Percentiles rank a stretch among this genome's conserved stretches.
Conservation (phyloP, 306 rosid species). For the Vigna nakashimae region DNA sequence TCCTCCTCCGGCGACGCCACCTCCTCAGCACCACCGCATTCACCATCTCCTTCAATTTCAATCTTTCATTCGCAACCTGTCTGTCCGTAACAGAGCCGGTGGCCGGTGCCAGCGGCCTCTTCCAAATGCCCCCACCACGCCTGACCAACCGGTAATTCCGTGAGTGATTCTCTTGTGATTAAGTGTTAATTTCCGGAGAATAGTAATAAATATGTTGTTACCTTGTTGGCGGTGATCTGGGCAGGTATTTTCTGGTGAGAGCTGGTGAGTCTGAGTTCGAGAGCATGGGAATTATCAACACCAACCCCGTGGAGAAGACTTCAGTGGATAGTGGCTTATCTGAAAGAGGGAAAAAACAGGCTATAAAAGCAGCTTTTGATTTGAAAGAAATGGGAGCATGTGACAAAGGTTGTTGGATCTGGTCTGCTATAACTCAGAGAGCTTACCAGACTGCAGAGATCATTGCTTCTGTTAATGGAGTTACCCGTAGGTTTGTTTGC, state of each 20-base stretch:
- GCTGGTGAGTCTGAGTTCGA: conserved; percentile 94
- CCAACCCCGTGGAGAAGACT: conserved; percentile 89
- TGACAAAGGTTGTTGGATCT: conserved; percentile 87
- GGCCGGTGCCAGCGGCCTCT: conserved; percentile 61
- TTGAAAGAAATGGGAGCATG: conserved; percentile 87
- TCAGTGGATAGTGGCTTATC: conserved; percentile 87
- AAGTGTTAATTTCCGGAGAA: too few relatives aligned
- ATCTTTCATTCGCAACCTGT: conserved; percentile 6
- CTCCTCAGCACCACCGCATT: conserved; percentile 47
- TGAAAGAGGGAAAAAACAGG: conserved; percentile 80
- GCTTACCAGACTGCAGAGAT: conserved; percentile 97
- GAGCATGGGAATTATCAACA: conserved; percentile 82
- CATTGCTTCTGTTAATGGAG: conserved; percentile 78
- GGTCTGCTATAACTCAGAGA: conserved; percentile 98
- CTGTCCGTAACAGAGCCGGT: conserved; percentile 39
- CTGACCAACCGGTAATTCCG: conserved; percentile 56
- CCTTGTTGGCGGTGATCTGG: conserved; percentile 17
- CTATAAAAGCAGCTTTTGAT: conserved; percentile 70
- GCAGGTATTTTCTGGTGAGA: conserved; percentile 89
- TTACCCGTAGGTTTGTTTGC: conserved; percentile 68
- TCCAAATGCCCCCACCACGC: conserved; percentile 66
- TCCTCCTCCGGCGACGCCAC: conserved; percentile 53
- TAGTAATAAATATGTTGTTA: not conserved
- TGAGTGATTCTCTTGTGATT: too few relatives aligned
- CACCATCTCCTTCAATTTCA: conserved; percentile 55